phyloP scores from a whole-genome alignment of 140 eudicot genomes.

The Oenanthe javanica region DNA sequence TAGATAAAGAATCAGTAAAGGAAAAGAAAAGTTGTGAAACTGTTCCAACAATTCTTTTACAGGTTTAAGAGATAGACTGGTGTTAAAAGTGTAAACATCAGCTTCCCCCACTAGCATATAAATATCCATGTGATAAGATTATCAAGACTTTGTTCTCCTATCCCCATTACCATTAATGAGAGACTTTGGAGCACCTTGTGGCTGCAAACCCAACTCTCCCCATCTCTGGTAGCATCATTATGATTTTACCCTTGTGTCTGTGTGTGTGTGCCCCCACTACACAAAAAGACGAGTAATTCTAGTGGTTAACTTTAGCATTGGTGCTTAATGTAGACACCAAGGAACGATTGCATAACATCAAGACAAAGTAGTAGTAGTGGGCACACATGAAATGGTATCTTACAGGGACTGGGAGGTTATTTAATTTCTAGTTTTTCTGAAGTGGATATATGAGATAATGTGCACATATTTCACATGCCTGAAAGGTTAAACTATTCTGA shows the following conservation, averaged over 20 bases:
- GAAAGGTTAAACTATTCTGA: neutral
- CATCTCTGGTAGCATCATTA: slow-evolving; percentile 15
- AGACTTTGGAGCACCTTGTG: slow-evolving; percentile 1
- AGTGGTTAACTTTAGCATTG: slow-evolving; percentile 24
- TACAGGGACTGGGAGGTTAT: slow-evolving; percentile 9
- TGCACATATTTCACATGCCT: slow-evolving; percentile 5
- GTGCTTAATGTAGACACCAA: slow-evolving; percentile 26
- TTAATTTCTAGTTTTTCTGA: neutral
- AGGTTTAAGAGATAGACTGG: slow-evolving; percentile 3
- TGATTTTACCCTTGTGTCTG: neutral
- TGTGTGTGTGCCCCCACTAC: slow-evolving; percentile 20
- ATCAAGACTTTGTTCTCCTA: neutral
- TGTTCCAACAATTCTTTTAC: neutral
- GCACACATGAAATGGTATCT: slow-evolving; percentile 13
- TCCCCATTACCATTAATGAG: slow-evolving; percentile 2
- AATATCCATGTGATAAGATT: slow-evolving; percentile 14
- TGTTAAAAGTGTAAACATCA: slow-evolving; percentile 19
- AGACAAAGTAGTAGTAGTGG: slow-evolving; percentile 20
- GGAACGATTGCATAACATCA: slow-evolving; percentile 15
- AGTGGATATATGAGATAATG: neutral
- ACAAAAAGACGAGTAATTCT: slow-evolving; percentile 22
- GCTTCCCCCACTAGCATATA: slow-evolving; percentile 15
- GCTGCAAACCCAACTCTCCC: slow-evolving; percentile 19
- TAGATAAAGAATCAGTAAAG: slow-evolving; percentile 16
- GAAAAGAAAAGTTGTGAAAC: neutral